Percentiles rank a stretch among this genome's conserved stretches.
Conservation (phyloP, 495 filamentous ascomycete genomes). For the Hypoxylon perforatum region DNA sequence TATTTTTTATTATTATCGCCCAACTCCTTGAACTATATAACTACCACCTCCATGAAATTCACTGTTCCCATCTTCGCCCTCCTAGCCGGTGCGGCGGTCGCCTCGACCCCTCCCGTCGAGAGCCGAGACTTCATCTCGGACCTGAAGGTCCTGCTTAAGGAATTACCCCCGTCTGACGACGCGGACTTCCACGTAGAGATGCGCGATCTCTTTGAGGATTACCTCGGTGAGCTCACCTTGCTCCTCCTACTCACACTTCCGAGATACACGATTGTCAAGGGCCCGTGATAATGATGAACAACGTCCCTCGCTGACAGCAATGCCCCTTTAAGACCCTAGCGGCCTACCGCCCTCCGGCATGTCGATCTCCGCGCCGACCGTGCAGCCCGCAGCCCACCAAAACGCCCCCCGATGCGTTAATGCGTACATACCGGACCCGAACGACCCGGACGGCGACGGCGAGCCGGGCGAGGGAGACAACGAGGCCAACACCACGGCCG, state of each 20-base stretch:
- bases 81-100: not conserved
- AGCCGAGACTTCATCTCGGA: not conserved
- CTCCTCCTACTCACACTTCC: too few relatives aligned
- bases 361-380: too few relatives aligned
- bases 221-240: not conserved
- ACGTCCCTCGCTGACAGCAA: too few relatives aligned
- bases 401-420: conserved; percentile 17
- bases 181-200: not conserved
- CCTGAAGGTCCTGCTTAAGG: not conserved
- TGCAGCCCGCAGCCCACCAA: not conserved
- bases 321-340: too few relatives aligned
- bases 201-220: not conserved
- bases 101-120: not conserved
- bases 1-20: too few relatives aligned
- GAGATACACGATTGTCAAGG: too few relatives aligned
- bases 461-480: not conserved
- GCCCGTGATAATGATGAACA: too few relatives aligned
- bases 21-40: too few relatives aligned
- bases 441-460: not conserved
- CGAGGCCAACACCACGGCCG: too few relatives aligned
- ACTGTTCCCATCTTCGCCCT: not conserved
- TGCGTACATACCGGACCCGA: conserved; percentile 14
- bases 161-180: not conserved
- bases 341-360: too few relatives aligned
- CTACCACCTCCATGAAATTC: conserved; percentile 15